Evolutionary conservation across 2,329 filamentous ascomycete species (phyloP), one percentile per base, ranked within the genome.

Genomic region (Rhynchosporium secalis): DNA sequence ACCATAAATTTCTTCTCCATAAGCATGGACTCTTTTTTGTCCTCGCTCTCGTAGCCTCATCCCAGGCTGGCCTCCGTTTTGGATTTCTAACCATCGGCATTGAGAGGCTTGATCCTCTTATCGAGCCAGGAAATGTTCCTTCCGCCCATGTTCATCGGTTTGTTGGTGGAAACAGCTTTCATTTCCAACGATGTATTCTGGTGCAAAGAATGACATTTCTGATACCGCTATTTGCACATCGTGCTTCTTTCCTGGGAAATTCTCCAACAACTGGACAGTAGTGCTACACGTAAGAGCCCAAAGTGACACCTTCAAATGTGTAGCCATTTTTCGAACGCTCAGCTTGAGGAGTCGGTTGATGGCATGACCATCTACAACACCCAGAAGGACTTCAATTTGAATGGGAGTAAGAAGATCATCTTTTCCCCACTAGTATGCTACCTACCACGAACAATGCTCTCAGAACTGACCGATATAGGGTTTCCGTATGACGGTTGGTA

Each of bases 221-320:
- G 45, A 58, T 13, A 29, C 31, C 9, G 56, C 54, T n/a, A 64
- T 56, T n/a, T 67, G 65, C 43, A 67, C 65, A 38, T 65, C 65
- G 3, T 67, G 65, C 52, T 62, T 63, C 36, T 65, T 65, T 56
- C 47, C 68, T 40, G 60, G 64, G n/a, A 64, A 65, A 28, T 65
- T 65, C 46, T 63, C 62, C 29, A 76, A 66, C 56, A 69, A 75
- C 33, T 72, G 71, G 54, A 75, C 57, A 12, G 69, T 70, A 47
- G 71, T 70, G 3, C 31, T 67, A 40, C 65, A 62, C 36, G 65
- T 67, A 43, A 65, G 62, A 47, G 63, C 65, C 45, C 59, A 61
- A 20, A 66, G 65, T 41, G 65, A 62, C 26, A 61, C 62, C 45
- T 66, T 56, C 47, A 48, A 62, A 13, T 60, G 62, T n/a, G 62